Conservation (phyloP, 1,284 basidiomycete species). For the Leccinum subfulvum region DNA sequence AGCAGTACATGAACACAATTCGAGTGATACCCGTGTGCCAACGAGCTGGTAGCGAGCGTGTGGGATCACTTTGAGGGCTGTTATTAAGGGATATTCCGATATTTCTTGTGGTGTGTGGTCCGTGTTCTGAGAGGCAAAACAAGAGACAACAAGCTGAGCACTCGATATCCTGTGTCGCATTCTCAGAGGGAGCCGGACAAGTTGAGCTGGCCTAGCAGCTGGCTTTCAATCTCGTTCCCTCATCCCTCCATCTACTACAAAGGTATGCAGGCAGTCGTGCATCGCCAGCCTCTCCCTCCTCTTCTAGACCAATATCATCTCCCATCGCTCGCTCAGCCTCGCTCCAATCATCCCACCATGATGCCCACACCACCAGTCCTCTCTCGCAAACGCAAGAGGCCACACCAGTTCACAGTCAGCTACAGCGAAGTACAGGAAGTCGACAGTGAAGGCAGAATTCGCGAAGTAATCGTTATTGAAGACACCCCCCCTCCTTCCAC, state of each 20-base stretch:
- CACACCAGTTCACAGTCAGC: constrained; percentile 73
- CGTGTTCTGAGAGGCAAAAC: constrained; percentile 24
- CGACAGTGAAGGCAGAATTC: constrained; percentile 67
- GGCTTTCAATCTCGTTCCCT: constrained; percentile 37
- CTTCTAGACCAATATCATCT: constrained; percentile 60
- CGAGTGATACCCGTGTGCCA: not conserved
- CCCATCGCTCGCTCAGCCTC: constrained; percentile 39
- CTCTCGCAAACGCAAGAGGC: constrained; percentile 78
- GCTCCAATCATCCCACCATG: constrained; percentile 43
- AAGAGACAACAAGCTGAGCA: constrained; percentile 27
- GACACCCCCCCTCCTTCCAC: constrained; percentile 80
- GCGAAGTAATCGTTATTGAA: constrained; percentile 86
- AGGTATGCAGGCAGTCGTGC: constrained; percentile 67
- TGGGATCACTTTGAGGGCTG: not conserved
- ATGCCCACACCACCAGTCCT: constrained; percentile 64
- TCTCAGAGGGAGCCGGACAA: constrained; percentile 31
- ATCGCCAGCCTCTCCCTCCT: constrained; percentile 53
- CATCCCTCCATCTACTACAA: constrained; percentile 37
- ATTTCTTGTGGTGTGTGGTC: constrained; percentile 1
- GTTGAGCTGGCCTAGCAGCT: constrained; percentile 33
- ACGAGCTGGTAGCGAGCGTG: not conserved
- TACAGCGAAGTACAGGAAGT: constrained; percentile 84
- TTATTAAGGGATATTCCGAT: not conserved
- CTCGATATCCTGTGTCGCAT: constrained; percentile 34
- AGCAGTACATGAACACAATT: not conserved